Percentiles rank a stretch among this genome's conserved stretches.
phyloP scores from a whole-genome alignment of 106 monocot species.

The Acanthochlamys bracteata region DNA sequence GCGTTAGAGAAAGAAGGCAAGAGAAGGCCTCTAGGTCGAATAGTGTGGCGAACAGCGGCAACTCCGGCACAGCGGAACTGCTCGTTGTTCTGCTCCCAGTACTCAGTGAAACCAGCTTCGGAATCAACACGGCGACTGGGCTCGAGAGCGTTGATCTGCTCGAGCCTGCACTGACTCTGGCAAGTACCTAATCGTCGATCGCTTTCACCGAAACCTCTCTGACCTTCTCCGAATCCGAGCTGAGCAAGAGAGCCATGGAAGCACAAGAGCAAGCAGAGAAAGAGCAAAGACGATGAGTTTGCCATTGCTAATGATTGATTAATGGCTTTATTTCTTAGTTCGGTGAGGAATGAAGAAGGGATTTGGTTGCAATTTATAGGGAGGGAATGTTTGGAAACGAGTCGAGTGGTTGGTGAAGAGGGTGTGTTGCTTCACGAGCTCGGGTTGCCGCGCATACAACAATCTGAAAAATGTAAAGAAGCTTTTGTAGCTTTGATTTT shows the following conservation, averaged over 20 bases:
- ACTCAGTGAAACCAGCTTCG: conserved; percentile 25
- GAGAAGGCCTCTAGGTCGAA: conserved; percentile 16
- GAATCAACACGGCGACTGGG: conserved; percentile 6
- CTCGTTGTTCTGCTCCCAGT: conserved; percentile 14
- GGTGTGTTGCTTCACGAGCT: no score
- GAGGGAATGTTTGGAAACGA: no score
- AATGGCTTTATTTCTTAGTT: no score
- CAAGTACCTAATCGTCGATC: not conserved
- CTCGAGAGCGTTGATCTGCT: conserved; percentile 15
- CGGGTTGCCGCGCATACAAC: no score
- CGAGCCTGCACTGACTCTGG: conserved; percentile 7
- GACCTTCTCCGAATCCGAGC: not conserved
- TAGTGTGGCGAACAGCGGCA: conserved; percentile 5
- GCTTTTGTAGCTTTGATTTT: no score
- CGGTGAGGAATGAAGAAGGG: no score
- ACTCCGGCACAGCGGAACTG: conserved; percentile 30
- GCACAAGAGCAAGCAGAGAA: not conserved
- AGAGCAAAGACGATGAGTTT: not conserved
- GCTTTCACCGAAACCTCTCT: conserved; percentile 1
- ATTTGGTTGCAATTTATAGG: no score
- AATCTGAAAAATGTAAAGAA: no score
- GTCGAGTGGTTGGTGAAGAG: no score
- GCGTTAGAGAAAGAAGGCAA: conserved; percentile 23
- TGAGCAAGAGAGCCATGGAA: conserved; percentile 14
- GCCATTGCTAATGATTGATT: no score